phyloP scores from a whole-genome alignment of 352 stramenopile genomes.

The Pythium aristosporum region DNA sequence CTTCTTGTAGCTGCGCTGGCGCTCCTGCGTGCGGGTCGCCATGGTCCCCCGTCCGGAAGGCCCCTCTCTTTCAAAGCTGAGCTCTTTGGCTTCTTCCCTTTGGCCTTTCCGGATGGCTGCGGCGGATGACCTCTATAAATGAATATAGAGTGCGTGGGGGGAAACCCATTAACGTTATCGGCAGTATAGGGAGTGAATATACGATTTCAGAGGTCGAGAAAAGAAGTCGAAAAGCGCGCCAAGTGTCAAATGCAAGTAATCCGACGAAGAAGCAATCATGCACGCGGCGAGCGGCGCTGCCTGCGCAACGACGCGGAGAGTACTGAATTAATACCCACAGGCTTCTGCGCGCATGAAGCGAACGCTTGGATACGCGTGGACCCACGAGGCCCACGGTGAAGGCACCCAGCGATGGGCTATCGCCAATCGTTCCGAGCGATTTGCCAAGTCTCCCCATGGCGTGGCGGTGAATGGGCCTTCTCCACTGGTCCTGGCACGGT shows the following conservation, averaged over 20 bases:
- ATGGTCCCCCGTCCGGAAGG: conserved; percentile 2
- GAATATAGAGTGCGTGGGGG: background rate
- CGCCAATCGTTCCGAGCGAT: too few species aligned
- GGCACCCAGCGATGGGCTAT: too few species aligned
- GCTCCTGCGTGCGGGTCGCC: conserved; percentile 45
- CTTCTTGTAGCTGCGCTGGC: conserved; percentile 88
- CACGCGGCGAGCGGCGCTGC: too few species aligned
- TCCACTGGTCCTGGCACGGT: too few species aligned
- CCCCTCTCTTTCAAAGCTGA: background rate
- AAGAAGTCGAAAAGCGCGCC: conserved; percentile 6
- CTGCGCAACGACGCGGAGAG: too few species aligned
- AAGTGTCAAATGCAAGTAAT: conserved; percentile 1
- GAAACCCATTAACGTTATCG: background rate
- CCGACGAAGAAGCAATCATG: too few species aligned
- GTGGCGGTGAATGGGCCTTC: too few species aligned
- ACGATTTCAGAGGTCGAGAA: background rate
- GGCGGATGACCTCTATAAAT: conserved; percentile 4
- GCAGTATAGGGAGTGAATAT: background rate
- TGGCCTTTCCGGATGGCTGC: conserved; percentile 12
- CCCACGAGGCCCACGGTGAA: too few species aligned
- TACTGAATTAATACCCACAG: too few species aligned
- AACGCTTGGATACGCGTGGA: too few species aligned
- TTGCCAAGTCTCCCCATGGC: too few species aligned
- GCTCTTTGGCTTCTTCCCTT: background rate
- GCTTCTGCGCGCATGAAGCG: too few species aligned